These are phyloP conservation scores for Bretschneidera sinensis DNA, from an alignment of 345 rosid genomes.

Conservation along the genomic window DNA sequence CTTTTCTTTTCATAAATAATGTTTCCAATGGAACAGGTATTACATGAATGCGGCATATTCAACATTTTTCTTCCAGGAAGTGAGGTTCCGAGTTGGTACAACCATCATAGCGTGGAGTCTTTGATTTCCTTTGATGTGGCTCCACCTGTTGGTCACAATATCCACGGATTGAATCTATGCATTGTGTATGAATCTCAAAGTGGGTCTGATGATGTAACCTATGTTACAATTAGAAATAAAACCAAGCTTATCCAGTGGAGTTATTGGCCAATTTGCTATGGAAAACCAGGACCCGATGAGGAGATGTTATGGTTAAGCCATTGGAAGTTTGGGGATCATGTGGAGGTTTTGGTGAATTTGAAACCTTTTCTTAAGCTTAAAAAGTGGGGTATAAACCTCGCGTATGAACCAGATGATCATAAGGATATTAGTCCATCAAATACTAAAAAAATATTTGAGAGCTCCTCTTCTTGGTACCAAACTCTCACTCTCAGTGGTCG, in stretches of 20 bases:
- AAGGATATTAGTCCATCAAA: too few species aligned
- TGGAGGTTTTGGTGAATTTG: slow-evolving; percentile 3
- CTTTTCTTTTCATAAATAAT: background rate
- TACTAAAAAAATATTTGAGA: too few species aligned
- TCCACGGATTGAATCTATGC: slow-evolving; percentile 13
- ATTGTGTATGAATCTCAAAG: background rate
- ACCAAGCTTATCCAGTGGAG: slow-evolving; percentile 10
- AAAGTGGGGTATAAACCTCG: slow-evolving; percentile 8
- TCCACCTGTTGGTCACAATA: background rate
- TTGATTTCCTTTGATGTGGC: slow-evolving; percentile 4
- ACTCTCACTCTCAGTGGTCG: background rate
- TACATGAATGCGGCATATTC: slow-evolving; percentile 17
- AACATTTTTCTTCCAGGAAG: slow-evolving; percentile 17
- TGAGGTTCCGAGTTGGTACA: slow-evolving; percentile 17
- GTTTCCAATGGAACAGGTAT: slow-evolving; percentile 7
- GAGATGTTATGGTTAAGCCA: slow-evolving; percentile 17
- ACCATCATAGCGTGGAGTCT: background rate
- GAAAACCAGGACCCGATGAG: slow-evolving; percentile 1
- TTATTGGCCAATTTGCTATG: slow-evolving; percentile 12
- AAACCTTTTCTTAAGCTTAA: background rate
- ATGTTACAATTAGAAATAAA: background rate
- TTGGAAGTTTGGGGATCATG: slow-evolving; percentile 17
- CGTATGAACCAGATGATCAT: background rate
- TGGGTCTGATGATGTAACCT: background rate
- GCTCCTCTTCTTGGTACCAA: background rate